Conservation (phyloP, 2,329 filamentous ascomycete species). For the Colletotrichum incanum region DNA sequence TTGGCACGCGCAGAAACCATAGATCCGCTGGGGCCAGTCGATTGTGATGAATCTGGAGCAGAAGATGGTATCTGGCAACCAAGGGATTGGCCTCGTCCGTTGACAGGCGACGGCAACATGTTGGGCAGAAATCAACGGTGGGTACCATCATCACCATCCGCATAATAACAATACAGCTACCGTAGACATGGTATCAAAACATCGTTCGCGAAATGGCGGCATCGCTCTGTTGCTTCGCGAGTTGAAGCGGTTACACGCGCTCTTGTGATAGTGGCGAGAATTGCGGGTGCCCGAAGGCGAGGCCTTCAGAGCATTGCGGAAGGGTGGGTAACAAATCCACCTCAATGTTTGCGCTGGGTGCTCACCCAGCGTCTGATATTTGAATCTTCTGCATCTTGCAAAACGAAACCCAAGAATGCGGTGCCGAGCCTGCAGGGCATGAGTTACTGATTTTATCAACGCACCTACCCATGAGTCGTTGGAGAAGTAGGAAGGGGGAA, state of each 20-base stretch:
- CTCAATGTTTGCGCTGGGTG: neutral
- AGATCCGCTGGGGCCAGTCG: no score
- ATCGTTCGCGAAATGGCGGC: neutral
- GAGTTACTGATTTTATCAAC: neutral
- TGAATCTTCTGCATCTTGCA: neutral
- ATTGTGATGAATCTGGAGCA: neutral
- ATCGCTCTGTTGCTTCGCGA: neutral
- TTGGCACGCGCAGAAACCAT: neutral
- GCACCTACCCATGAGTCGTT: neutral
- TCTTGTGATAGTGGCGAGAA: neutral
- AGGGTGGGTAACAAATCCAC: neutral
- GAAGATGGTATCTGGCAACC: neutral
- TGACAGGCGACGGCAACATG: neutral
- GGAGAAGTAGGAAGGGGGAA: neutral
- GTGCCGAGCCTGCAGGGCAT: neutral
- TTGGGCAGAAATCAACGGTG: neutral
- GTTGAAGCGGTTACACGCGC: neutral
- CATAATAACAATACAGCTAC: neutral
- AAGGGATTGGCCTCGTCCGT: neutral
- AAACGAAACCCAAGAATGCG: neutral
- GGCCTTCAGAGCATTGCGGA: neutral
- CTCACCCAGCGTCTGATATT: neutral
- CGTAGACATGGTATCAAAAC: neutral
- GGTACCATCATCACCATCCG: neutral
- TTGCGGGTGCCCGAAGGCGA: neutral